Base-by-base conservation (phyloP, 148 eudicot species). In the Spergularia marina region DNA sequence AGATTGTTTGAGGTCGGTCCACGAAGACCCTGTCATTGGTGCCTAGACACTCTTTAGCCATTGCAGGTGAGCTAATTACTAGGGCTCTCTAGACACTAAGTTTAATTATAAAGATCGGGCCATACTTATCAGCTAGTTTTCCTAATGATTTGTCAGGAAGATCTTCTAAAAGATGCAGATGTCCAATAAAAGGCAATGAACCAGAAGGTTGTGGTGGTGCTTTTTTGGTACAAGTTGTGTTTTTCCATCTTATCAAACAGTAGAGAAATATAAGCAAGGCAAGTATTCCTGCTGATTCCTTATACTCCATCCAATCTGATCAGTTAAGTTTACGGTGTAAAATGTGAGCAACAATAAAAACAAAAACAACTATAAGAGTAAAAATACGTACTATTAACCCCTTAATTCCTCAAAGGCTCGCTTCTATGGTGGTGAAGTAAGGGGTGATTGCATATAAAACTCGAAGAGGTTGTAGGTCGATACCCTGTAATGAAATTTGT, bases 11-110 rank as follows among this genome's bases (percentile, higher is more conserved):
- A 1, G 91, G 91, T 4, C 91, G 79, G 47, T 65, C 68, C 0
- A 69, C 55, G 16, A 88, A 81, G 10, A 53, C 78, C 23, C 65
- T 79, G 54, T 88, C 91, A 15, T 81, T 80, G 53, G 68, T 75
- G 17, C 81, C 73, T 68, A 86, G 81, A 60, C 86, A 84, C 53
- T 88, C 89, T 55, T 78, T 77, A 1, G 84, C 90, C 61, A 79
- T 78, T 12, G 83, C 79, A 64, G 81, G 76, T 52, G 73, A 78
- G 58, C 78, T 85, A 13, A 85, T 74, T 1, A 87, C 84, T 49
- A 87, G 15, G 8, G 59, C 76, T 51, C 25, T 68, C 12, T 52
- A 5, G 15, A 64, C n/a, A 64, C 77, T 70, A 34, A 74, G 77
- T 60, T 18, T 74, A 30, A 74, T 74, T 23, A 72, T 79, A 82